Base-by-base conservation (phyloP, 176 grass and related monocot species). In the Cocos nucifera region DNA sequence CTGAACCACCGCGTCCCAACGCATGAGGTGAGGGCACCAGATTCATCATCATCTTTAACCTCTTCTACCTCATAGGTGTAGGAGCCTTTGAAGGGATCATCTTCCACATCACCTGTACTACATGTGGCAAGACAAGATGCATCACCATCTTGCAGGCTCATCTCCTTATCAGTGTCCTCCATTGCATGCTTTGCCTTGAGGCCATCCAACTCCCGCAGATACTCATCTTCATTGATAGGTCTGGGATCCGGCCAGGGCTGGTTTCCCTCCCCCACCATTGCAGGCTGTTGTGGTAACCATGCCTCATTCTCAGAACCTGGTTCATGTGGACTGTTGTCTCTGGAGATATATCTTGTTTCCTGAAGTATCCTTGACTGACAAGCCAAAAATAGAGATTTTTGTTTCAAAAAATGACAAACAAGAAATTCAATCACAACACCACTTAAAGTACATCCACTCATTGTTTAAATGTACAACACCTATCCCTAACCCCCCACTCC, bases 1-100 rank as follows among this genome's bases (percentile, higher is more conserved):
- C 83, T 79, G 53, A 85, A 97, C 83, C 92, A 97, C 53, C 92
- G 72, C 54, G 92, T 97, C 28, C 92, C 92, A 23, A 97, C 92
- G 54, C 78, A 88, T 70, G 92, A 90, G 15, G 92, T 97, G 28
- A 90, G 77, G 64, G 61, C 66, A 63, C 86, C 86, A 17, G 78
- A 73, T 4, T 69, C 73, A 68, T 79, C 78, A 30, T 78, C 83
- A 26, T 21, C 64, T 44, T 73, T 62, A 22, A 60, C 78, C 54
- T 84, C 76, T 75, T 89, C 81, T 18, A 65, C 62, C 62, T 95
- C 86, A 25, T 84, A 84, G 9, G 80, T 77, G 69, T 82, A 88
- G 49, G 83, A 87, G 17, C 80, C 32, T 59, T 76, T 80, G 21
- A 85, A 83, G 19, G 81, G 83, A 72, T 90, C 92, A 22, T 87